Base-by-base conservation (phyloP, 306 rosid species). In the Castanea crenata region DNA sequence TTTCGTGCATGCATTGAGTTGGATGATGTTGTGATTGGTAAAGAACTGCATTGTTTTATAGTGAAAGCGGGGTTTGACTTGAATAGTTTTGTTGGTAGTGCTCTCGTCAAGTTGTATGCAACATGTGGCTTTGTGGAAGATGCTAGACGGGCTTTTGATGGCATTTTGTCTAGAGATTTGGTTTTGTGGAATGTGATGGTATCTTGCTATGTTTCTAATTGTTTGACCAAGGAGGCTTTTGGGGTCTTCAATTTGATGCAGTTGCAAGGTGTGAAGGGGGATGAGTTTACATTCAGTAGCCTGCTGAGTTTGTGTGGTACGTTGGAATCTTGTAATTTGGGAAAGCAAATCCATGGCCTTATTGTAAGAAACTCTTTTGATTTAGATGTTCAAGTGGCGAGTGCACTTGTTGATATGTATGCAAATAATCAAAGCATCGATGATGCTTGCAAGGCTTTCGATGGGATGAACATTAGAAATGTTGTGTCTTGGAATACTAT, bases 151-250 rank as follows among this genome's bases (percentile, higher is more conserved):
- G 92, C 82, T 64, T 94, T 94, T 67, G 80, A 55, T 70, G 68
- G 27, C 74, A 82, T 76, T 35, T 55, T 46, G 23, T 70, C 31
- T 59, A 88, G 61, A 81, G 97, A 94, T 85, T 72, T 86, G 87
- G 90, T 92, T 73, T 56, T 88, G 83, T 90, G 97, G 97, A 94
- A 94, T 83, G 97, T 90, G 86, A 92, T 89, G 90, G 80, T 91
- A 76, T 70, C 93, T 72, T 88, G 93, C 69, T 89, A 85, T 80
- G 86, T 80, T 54, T 82, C 85, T 21, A 91, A 83, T 87, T 74
- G 74, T 74, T 82, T 85, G 56, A 71, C 83, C 20, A 13, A 63
- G 79, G 87, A 83, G 57, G 90, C 94, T 46, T 76, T 84, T 72
- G 58, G 51, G 59, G 3, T 83, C 62, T 89, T 92, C 84, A 82